These are phyloP conservation scores for Annulohypoxylon moriforme DNA, from an alignment of 495 filamentous ascomycete genomes.

Conservation along the genomic window DNA sequence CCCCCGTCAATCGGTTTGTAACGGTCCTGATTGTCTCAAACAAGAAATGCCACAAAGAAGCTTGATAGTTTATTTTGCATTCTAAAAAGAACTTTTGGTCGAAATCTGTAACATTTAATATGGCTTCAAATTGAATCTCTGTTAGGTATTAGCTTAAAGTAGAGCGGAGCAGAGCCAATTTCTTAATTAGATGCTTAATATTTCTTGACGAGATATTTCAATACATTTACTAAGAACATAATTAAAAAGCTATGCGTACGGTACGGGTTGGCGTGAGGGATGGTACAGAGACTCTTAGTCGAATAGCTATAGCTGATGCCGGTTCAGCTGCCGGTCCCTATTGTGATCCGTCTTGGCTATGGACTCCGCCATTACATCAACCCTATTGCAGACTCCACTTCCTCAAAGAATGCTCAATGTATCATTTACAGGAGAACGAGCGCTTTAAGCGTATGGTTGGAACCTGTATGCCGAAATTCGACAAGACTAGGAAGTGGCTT, in stretches of 20 bases:
- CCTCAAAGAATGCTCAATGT: slow-evolving; percentile 35
- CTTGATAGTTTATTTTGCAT: neutral
- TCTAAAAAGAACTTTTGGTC: neutral
- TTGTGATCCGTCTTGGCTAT: slow-evolving; percentile 27
- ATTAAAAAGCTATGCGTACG: neutral
- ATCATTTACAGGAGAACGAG: slow-evolving; percentile 26
- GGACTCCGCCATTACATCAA: slow-evolving; percentile 27
- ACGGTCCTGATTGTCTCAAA: slow-evolving; percentile 14
- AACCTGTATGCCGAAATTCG: slow-evolving; percentile 1
- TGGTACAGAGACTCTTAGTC: neutral
- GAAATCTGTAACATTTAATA: neutral
- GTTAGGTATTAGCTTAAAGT: neutral
- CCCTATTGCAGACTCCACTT: slow-evolving; percentile 38
- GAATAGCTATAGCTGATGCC: slow-evolving; percentile 6
- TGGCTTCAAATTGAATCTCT: neutral
- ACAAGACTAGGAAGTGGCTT: slow-evolving; percentile 28
- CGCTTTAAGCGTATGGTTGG: neutral
- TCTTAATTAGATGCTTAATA: neutral
- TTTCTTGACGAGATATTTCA: neutral
- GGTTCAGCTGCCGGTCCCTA: neutral
- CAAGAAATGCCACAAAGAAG: slow-evolving; percentile 12
- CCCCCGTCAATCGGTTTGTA: slow-evolving; percentile 16
- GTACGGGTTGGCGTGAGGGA: neutral
- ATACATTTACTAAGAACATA: neutral
- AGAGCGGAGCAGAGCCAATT: neutral